Evolutionary conservation across 1,284 basidiomycete genomes (phyloP), one percentile per base, ranked within the genome.

Genomic region (Salmacisia buchloeana): DNA sequence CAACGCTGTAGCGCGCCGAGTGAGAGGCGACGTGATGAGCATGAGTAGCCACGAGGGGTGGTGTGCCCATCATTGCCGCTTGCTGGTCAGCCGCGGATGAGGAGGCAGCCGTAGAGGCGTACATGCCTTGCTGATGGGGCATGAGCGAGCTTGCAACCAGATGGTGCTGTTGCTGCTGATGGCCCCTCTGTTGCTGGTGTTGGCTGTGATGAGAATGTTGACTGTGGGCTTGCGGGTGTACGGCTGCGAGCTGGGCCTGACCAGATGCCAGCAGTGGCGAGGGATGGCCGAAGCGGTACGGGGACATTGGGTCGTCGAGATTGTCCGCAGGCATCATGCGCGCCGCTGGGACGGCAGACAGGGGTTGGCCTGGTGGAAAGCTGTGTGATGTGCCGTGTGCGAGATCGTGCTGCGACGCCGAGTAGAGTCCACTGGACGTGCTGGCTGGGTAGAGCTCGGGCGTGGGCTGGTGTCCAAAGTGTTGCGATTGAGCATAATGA

Each of bases 111-210:
- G 15, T 15, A 15, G 35, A 38, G 7, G 35, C 35, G 15, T 43
- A 43, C 41, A 43, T 43, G 41, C 41, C 41, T n/a, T 15, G 6
- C 41, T 43, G 41, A 21, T 43, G 36, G n/a, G 10, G 41, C 41
- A 7, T 15, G 6, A 12, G 41, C 41, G 15, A 21, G 41, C 18
- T 43, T 21, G 41, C 10, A 27, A 27, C 23, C 7, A 13, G 25
- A 5, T 52, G 25, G 9, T 23, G 46, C 46, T 52, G 46, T 5
- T 52, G 46, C n/a, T 52, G 36, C 36, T 12, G n/a, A n/a, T n/a
- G n/a, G n/a, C n/a, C n/a, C n/a, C n/a, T 38, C 10, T 38, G 46
- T 52, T 52, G 49, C 5, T 54, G 49, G 15, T 54, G 49, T 33
- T 9, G 41, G 18, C 6, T 2, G 12, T 18, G 18, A n/a, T 43